These are phyloP conservation scores for Pyricularia grisea DNA, from an alignment of 2,329 filamentous ascomycete species.

Conservation along the genomic window DNA sequence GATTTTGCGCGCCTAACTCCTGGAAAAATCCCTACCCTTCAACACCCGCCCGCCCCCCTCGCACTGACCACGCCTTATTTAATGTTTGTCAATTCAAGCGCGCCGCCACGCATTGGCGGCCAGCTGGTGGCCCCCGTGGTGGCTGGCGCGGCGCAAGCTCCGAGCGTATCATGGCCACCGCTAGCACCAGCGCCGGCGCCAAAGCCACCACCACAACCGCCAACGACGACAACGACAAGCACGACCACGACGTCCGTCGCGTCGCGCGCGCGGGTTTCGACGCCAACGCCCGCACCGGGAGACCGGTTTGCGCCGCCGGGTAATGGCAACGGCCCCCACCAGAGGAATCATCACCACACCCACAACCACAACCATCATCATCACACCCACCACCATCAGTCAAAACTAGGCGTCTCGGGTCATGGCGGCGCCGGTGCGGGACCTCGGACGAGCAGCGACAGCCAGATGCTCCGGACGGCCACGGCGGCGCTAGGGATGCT, in stretches of 20 bases:
- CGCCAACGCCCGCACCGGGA: not conserved
- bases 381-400: not conserved
- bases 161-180: not conserved
- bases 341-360: not conserved
- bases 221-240: not conserved
- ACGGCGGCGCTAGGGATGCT: not conserved
- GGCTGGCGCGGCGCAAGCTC: not conserved
- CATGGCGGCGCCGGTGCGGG: not conserved
- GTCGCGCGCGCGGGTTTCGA: not conserved
- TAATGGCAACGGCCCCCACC: not conserved
- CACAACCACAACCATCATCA: not conserved
- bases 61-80: not conserved
- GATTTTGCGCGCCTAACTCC: not conserved
- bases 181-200: not conserved
- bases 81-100: not conserved
- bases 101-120: not conserved
- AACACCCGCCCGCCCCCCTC: not conserved
- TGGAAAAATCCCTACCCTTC: not conserved
- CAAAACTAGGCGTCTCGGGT: not conserved
- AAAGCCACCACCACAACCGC: not conserved
- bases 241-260: not conserved
- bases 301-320: not conserved
- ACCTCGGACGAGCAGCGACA: not conserved
- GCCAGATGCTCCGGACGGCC: constrained; percentile 1
- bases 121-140: not conserved